These are phyloP conservation scores for Nothophytophthora sp. DNA, from an alignment of 352 stramenopile genomes.

Conservation along the genomic window DNA sequence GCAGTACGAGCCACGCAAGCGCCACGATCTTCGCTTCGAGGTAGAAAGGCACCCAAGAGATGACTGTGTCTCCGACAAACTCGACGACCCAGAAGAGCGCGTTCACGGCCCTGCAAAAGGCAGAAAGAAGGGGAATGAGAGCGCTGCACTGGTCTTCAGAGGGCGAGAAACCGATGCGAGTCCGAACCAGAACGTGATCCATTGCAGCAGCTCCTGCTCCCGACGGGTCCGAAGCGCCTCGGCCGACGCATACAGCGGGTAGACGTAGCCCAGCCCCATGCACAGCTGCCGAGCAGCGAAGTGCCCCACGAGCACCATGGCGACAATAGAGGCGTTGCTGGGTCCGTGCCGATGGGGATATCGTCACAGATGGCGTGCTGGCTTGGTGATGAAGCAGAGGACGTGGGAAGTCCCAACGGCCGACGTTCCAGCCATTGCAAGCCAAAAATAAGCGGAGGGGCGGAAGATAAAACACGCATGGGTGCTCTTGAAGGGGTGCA, in stretches of 20 bases:
- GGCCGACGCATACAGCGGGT: slow-evolving; percentile 65
- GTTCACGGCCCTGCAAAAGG: slow-evolving; percentile 49
- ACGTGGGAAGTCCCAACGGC: too few relatives aligned
- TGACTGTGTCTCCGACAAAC: slow-evolving; percentile 54
- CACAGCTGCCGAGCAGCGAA: slow-evolving; percentile 51
- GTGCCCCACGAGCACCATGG: slow-evolving; percentile 57
- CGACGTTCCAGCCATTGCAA: not conserved
- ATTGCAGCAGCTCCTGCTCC: slow-evolving; percentile 59
- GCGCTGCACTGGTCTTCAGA: too few relatives aligned
- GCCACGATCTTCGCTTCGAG: slow-evolving; percentile 71
- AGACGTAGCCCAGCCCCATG: slow-evolving; percentile 58
- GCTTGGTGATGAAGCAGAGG: too few relatives aligned
- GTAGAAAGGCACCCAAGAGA: slow-evolving; percentile 74
- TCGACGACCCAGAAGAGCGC: slow-evolving; percentile 62
- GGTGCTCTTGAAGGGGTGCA: too few relatives aligned
- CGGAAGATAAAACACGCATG: too few relatives aligned
- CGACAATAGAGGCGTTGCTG: too few relatives aligned
- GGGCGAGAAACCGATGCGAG: not conserved
- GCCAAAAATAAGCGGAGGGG: slow-evolving; percentile 11
- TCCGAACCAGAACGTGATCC: slow-evolving; percentile 63
- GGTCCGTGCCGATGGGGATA: too few relatives aligned
- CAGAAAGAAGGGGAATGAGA: too few relatives aligned
- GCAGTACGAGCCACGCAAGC: slow-evolving; percentile 71
- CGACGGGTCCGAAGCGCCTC: slow-evolving; percentile 38
- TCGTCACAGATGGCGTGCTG: too few relatives aligned